Evolutionary conservation across 345 rosid genomes (phyloP), one percentile per base, ranked within the genome.

Genomic region (Salix caprea): DNA sequence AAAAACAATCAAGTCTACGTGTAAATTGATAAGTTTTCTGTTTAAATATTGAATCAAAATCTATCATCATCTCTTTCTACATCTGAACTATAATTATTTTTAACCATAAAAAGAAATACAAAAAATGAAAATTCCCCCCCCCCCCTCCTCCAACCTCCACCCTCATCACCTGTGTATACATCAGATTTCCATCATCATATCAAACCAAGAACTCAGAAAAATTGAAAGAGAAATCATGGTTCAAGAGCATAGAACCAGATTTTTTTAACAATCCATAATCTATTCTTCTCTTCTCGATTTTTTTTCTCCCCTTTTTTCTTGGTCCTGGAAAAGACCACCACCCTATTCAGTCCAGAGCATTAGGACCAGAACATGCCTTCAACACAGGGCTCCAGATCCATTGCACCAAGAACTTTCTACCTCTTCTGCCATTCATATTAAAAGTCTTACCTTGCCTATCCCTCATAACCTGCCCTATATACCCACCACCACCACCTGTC

Each of bases 401-500:
- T 74, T 93, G 99, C 46, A 96, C 94, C 86, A 96, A 12, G 67
- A 89, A 92, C 85, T 78, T 90, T 64, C 98, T 84, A 40, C 97
- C 92, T 34, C 87, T 79, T 42, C 70, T 85, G 7, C 97, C 98
- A 61, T 92, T 89, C 93, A 96, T 34, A 72, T 96, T 96, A 70
- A 80, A 96, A 1, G 93, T 91, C 78, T 73, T 84, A 0, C 97
- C 94, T 75, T 72, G 73, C 26, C 73, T 65, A n/a, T 92, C 99
- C 50, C 78, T 82, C 93, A 90, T 88, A 21, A 96, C 94, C 76
- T 91, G 93, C 69, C 99, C 98, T 13, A 87, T 91, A 67, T 93
- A 96, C 71, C 96, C 94, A 6, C 98, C 99, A 2, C 99, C 99
- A 0, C 97, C 99, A 0, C 99, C 99, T 3, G 87, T 93, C 14